Base-by-base conservation (phyloP, 1,284 basidiomycete genomes). In the Cryptococcus deneoformans region DNA sequence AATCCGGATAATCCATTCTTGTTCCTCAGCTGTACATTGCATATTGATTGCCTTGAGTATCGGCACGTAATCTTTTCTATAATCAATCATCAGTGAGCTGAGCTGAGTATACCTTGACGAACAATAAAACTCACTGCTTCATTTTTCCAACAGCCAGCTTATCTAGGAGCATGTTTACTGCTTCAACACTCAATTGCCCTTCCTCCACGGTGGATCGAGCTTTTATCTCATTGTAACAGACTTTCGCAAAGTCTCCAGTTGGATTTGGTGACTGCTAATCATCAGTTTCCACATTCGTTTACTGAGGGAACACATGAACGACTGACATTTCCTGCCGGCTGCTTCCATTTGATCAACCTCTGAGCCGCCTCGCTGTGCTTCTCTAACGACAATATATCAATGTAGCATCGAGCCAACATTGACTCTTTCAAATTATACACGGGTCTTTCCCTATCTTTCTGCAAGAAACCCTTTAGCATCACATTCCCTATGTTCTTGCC, bases 351-450 rank as follows among this genome's bases (percentile, higher is more conserved):
- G 50, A 89, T 77, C 47, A 97, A 77, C 37, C 88, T 83, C 52
- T 87, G 82, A 0, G 91, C 88, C 63, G 92, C 88, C 2, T 86
- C 86, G 56, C 89, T 87, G 69, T 86, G 85, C 69, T 79, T 83
- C 50, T 87, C 85, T 1, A 97, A 80, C 0, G 89, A 90, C 43
- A 97, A 88, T 0, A 93, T 82, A 60, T 89, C 87, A 77, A 93
- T 90, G 71, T 93, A 94, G 9, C 85, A 86, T 75, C 91, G 93
- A 2, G 92, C 92, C 2, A 97, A 79, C 68, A 88, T 89, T 76
- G 88, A 88, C 79, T 97, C 94, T 73, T 96, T 96, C 62, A 95
- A 75, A 8, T 90, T 89, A 75, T 96, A 97, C 0, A 92, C 86
- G 0, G 90, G 84, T 51, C 93, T 85, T 63, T 95, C 90, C 39